phyloP scores from a whole-genome alignment of 805 yeast genomes.

The Starmerella bacillaris region DNA sequence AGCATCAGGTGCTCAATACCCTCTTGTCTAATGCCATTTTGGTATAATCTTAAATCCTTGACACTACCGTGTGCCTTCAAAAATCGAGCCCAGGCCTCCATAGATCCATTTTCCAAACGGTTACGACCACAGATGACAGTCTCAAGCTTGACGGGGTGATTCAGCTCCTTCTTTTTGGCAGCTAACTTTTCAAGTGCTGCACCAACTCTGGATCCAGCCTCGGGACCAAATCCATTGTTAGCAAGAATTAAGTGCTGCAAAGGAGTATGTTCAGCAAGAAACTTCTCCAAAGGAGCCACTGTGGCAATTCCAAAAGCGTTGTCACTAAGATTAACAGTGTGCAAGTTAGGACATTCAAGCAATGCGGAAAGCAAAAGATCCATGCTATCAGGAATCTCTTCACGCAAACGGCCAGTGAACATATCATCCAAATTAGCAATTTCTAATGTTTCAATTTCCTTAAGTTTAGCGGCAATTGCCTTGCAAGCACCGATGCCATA shows the following conservation, averaged over 20 bases:
- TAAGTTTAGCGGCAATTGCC: constrained; percentile 42
- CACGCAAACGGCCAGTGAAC: constrained; percentile 84
- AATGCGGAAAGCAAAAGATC: constrained; percentile 55
- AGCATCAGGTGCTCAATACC: constrained; percentile 63
- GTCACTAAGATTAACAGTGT: constrained; percentile 69
- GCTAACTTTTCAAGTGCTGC: constrained; percentile 61
- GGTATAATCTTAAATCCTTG: constrained; percentile 64
- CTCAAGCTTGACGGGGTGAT: constrained; percentile 34
- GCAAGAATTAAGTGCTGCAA: constrained; percentile 74
- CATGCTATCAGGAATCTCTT: constrained; percentile 80
- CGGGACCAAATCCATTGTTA: constrained; percentile 96
- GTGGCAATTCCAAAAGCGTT: constrained; percentile 96
- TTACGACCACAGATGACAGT: constrained; percentile 95
- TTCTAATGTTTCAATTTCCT: constrained; percentile 28
- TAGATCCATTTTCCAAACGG: constrained; percentile 88
- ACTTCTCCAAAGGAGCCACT: constrained; percentile 70
- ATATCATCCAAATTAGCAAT: constrained; percentile 73
- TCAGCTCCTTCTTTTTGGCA: constrained; percentile 33
- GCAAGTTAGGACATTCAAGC: constrained; percentile 46
- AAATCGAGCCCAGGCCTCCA: constrained; percentile 68
- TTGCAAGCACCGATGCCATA: constrained; percentile 79
- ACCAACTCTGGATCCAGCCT: constrained; percentile 90
- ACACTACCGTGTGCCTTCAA: constrained; percentile 61
- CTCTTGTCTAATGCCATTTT: constrained; percentile 90
- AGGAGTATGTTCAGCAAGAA: constrained; percentile 50